Base-by-base conservation (phyloP, 306 rosid genomes). In the Vigna hirtella region DNA sequence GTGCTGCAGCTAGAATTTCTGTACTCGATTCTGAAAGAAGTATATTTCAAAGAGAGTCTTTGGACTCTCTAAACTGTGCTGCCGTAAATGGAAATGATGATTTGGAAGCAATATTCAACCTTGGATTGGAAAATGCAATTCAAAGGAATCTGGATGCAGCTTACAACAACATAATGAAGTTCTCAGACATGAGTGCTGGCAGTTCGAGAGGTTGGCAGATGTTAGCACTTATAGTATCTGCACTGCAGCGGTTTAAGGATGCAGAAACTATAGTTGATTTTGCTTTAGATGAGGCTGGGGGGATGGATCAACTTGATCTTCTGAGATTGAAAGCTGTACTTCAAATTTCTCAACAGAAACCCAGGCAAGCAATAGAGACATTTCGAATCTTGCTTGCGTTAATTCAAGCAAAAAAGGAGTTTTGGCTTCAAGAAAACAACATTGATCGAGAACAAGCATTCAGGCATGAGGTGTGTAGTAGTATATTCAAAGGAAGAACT, bases 291-390 rank as follows among this genome's bases (percentile, higher is more conserved):
- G 98, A 89, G 82, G 83, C 87, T 17, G 90, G 82, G 48, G 82
- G 80, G 80, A 78, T 30, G 75, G 98, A 88, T 83, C 97, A 93
- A 49, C 80, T 89, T 68, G 89, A 84, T 73, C 89, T 89, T 85
- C 86, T 89, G 66, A 83, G 97, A 79, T 73, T 91, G 85, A 91
- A 91, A 79, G 97, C 96, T 9, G 93, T 87, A 7, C 90, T 93
- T 58, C 90, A 87, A 86, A 85, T 93, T 81, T 79, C 95, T 74
- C 89, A 79, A 83, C 86, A 87, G 76, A 88, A 79, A 50, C 98
- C 98, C 53, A 91, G 87, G 83, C 93, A 89, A 87, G 97, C 98
- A 47, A 87, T 91, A 70, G 98, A 93, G 80, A 88, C 93, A 74
- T 91, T 87, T 82, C 87, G 95, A 82, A 72, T 91, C 84, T 86